phyloP scores from a whole-genome alignment of 139 green algal species.

The Chlorella sorokiniana region DNA sequence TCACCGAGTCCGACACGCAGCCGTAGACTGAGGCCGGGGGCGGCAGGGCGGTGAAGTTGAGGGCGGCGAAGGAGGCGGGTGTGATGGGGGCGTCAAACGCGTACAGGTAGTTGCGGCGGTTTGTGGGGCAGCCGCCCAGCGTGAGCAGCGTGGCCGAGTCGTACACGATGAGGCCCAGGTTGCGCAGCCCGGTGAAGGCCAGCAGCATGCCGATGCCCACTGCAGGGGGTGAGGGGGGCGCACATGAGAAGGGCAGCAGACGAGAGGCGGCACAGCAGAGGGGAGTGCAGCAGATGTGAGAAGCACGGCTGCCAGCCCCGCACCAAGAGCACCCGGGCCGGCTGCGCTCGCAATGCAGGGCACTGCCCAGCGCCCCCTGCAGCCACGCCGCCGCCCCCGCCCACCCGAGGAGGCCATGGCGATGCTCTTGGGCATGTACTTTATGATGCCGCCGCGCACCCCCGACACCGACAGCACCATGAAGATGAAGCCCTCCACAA shows the following conservation, averaged over 20 bases:
- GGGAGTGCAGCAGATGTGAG: conserved; percentile 41
- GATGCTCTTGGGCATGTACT: conserved; percentile 69
- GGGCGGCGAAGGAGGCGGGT: background rate
- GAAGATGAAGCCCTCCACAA: conserved; percentile 84
- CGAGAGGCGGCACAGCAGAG: conserved; percentile 3
- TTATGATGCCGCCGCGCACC: conserved; percentile 60
- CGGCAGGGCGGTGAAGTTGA: background rate
- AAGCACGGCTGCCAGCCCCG: conserved; percentile 37
- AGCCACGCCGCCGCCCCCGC: background rate
- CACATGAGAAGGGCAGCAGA: background rate
- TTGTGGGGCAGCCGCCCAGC: conserved; percentile 37
- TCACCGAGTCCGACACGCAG: conserved; percentile 26
- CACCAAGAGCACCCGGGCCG: too few species aligned
- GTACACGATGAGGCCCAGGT: conserved; percentile 69
- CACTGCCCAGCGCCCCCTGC: too few species aligned
- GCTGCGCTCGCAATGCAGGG: too few species aligned
- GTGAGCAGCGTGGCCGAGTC: conserved; percentile 71
- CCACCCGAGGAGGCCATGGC: conserved; percentile 54
- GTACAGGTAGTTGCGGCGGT: conserved; percentile 34
- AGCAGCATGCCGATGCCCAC: conserved; percentile 83
- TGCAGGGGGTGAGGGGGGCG: conserved; percentile 10
- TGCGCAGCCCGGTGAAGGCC: conserved; percentile 72
- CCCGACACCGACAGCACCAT: conserved; percentile 71
- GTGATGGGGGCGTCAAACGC: background rate
- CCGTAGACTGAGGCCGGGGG: conserved; percentile 20